These are phyloP conservation scores for Selenicereus undatus DNA, from an alignment of 148 eudicot genomes.

Conservation along the genomic window DNA sequence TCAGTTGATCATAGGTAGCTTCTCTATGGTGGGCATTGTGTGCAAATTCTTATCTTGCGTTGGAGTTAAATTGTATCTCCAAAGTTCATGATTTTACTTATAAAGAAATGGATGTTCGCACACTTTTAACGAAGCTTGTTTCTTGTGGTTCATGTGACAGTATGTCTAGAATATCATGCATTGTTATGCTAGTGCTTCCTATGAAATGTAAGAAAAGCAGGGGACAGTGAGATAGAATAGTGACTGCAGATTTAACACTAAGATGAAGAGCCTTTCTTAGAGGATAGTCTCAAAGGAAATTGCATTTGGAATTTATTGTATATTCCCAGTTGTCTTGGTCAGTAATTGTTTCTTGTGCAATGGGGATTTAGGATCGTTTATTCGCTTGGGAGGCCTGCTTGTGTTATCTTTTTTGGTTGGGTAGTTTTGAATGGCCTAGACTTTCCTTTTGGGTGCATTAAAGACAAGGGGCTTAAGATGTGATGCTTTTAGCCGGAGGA, in stretches of 20 bases:
- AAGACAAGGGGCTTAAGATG: too few relatives aligned
- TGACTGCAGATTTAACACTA: neutral
- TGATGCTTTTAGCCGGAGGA: too few relatives aligned
- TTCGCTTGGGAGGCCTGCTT: too few relatives aligned
- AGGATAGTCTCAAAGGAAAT: neutral
- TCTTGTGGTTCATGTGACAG: neutral
- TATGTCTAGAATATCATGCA: neutral
- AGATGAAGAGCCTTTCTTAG: neutral
- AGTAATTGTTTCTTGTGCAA: too few relatives aligned
- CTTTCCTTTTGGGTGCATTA: too few relatives aligned
- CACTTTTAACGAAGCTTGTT: neutral
- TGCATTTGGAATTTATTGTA: neutral
- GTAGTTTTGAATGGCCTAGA: too few relatives aligned
- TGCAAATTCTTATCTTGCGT: neutral
- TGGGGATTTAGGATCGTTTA: too few relatives aligned
- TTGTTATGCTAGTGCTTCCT: neutral
- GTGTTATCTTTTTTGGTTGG: too few relatives aligned
- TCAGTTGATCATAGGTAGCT: neutral
- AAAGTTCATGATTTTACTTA: neutral
- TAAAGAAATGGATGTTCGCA: neutral
- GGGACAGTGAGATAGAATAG: neutral
- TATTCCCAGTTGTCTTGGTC: neutral
- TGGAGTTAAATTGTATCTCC: neutral
- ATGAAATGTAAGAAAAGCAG: neutral
- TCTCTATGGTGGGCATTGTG: neutral